Percentiles rank a stretch among this genome's conserved stretches.
Conservation (phyloP, 192 early-diverging fungal species). For the Coemansia sp. region DNA sequence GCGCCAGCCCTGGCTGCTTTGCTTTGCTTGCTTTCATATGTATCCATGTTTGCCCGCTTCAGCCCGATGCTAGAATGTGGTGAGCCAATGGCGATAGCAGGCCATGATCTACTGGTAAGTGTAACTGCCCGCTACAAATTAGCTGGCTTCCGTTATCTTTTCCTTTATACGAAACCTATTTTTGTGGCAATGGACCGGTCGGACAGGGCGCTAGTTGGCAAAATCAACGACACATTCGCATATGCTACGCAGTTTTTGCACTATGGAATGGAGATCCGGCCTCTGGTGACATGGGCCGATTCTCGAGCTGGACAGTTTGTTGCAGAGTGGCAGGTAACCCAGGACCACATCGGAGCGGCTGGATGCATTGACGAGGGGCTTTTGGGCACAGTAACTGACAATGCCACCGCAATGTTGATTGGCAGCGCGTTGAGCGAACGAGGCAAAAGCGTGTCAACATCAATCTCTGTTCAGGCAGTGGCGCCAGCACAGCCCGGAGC, state of each 20-base stretch:
- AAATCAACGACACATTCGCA: constrained; percentile 7
- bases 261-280: constrained; percentile 33
- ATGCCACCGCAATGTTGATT: constrained; percentile 33
- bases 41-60: too few species aligned
- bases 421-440: constrained; percentile 5
- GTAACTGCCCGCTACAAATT: too few species aligned
- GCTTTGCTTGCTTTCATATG: not conserved
- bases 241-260: constrained; percentile 12
- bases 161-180: not conserved
- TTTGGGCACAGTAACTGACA: constrained; percentile 42
- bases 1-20: not conserved
- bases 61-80: too few species aligned
- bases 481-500: constrained; percentile 18
- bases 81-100: too few species aligned
- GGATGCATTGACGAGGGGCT: constrained; percentile 39
- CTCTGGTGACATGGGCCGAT: constrained; percentile 19
- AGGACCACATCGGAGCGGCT: constrained; percentile 18
- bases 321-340: constrained; percentile 35
- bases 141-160: not conserved
- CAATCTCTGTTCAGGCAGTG: constrained; percentile 25
- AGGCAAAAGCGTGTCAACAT: constrained; percentile 28
- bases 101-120: too few species aligned
- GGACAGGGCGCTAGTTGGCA: constrained; percentile 13
- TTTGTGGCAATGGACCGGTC: constrained; percentile 6
- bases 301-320: constrained; percentile 14